Conservation (phyloP, 1,139 yeast species). For the Saccharomycopsis hybrid region DNA sequence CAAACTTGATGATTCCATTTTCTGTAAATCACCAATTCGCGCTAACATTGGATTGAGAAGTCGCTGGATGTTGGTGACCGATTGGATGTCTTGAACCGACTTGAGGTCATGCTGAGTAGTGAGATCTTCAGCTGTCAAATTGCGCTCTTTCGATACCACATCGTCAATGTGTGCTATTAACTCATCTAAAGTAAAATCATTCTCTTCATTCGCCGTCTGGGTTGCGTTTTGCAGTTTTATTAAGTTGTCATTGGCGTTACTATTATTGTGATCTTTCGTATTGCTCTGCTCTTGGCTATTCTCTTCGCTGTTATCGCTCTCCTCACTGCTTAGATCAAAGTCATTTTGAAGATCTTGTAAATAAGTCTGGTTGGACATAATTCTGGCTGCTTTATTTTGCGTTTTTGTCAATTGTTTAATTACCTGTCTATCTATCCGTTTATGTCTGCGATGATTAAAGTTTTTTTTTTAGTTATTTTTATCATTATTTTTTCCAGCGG, state of each 20-base stretch:
- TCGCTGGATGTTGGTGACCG: constrained; percentile 3
- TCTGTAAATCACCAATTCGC: background rate
- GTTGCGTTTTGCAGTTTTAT: too few species aligned
- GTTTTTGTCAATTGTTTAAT: too few species aligned
- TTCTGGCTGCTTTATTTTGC: too few species aligned
- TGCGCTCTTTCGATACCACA: constrained; percentile 3
- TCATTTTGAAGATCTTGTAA: constrained; percentile 2
- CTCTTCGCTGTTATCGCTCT: background rate
- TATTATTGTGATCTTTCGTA: too few species aligned
- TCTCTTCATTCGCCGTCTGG: background rate
- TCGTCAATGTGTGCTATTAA: constrained; percentile 2
- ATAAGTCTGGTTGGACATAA: too few species aligned
- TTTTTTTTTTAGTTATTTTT: too few species aligned
- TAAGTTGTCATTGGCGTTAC: too few species aligned
- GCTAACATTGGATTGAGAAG: constrained; percentile 3
- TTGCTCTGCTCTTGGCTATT: too few species aligned
- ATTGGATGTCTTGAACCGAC: constrained; percentile 3
- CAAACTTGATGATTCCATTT: background rate
- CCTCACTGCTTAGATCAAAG: too few species aligned
- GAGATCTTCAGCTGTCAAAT: constrained; percentile 7
- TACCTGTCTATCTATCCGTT: too few species aligned
- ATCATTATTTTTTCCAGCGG: too few species aligned
- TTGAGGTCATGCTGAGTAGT: constrained; percentile 4
- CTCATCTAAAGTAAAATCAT: background rate
- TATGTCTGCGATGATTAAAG: too few species aligned